Percentiles rank a stretch among this genome's conserved stretches.
phyloP scores from a whole-genome alignment of 768 basidiomycete species.

The Lactifluus volemus region DNA sequence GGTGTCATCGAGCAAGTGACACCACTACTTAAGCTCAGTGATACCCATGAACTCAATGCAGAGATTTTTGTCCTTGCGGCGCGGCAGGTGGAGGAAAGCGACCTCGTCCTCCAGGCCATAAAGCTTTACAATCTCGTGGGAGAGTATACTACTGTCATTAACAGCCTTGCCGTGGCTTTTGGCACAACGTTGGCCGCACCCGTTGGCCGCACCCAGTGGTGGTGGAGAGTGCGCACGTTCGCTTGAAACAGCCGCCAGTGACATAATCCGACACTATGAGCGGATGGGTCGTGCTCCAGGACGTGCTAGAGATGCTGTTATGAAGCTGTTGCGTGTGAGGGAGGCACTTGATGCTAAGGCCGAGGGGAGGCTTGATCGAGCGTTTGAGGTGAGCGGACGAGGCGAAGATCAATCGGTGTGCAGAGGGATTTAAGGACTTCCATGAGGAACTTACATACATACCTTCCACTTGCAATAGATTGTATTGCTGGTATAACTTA shows the following conservation, averaged over 20 bases:
- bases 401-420: constrained; percentile 71
- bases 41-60: constrained; percentile 62
- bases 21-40: constrained; percentile 61
- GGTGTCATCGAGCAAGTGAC: constrained; percentile 85
- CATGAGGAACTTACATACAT: constrained; percentile 87
- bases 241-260: constrained; percentile 69
- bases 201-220: constrained; percentile 45
- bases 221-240: constrained; percentile 55
- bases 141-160: constrained; percentile 80
- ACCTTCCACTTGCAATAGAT: constrained; percentile 90
- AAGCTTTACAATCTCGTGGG: constrained; percentile 93
- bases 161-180: constrained; percentile 78
- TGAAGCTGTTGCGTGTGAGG: constrained; percentile 68
- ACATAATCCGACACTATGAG: constrained; percentile 75
- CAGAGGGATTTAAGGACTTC: constrained; percentile 82
- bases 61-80: constrained; percentile 82
- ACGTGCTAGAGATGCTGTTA: constrained; percentile 63
- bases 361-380: constrained; percentile 60
- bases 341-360: constrained; percentile 74
- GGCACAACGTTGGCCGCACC: constrained; percentile 74
- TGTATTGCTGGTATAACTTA: constrained; percentile 70
- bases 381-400: constrained; percentile 81
- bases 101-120: constrained; percentile 83
- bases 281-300: constrained; percentile 65
- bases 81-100: constrained; percentile 70